Conservation (phyloP, 2,329 filamentous ascomycete species). For the Clarireedia homoeocarpa region DNA sequence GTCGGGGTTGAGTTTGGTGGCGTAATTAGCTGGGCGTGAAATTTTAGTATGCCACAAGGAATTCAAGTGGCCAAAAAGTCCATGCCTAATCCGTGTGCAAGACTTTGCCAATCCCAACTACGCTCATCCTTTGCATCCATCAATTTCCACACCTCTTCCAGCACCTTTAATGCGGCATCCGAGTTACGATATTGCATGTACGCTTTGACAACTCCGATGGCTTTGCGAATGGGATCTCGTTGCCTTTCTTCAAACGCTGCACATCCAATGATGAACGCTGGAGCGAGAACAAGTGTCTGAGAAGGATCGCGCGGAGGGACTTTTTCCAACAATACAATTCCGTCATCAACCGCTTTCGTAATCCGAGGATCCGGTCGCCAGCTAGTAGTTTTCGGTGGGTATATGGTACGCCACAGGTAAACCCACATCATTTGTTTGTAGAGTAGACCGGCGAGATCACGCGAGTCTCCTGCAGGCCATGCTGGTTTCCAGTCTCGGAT, state of each 20-base stretch:
- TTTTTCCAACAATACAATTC: conserved; percentile 44
- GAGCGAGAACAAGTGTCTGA: conserved; percentile 52
- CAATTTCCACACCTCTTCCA: conserved; percentile 51
- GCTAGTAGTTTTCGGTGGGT: conserved; percentile 39
- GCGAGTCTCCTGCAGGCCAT: conserved; percentile 50
- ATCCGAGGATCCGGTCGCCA: conserved; percentile 39
- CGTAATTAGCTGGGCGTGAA: too few relatives aligned
- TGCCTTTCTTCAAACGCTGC: conserved; percentile 47
- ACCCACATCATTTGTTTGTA: conserved; percentile 62
- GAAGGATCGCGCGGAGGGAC: conserved; percentile 50
- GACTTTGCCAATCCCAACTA: conserved; percentile 56
- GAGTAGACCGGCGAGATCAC: conserved; percentile 47
- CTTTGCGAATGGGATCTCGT: conserved; percentile 43
- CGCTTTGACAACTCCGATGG: conserved; percentile 43
- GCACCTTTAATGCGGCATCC: conserved; percentile 43
- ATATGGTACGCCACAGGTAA: conserved; percentile 54
- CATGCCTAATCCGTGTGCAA: conserved; percentile 44
- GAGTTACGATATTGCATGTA: conserved; percentile 55
- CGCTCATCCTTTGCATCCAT: conserved; percentile 52
- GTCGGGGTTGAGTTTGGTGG: too few relatives aligned
- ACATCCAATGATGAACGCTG: conserved; percentile 53
- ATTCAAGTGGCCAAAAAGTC: conserved; percentile 41
- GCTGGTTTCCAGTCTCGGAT: conserved; percentile 67
- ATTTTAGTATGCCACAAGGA: too few relatives aligned
- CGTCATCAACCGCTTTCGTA: conserved; percentile 48